These are phyloP conservation scores for Camellia sinensis DNA, from an alignment of 148 eudicot genomes.

Conservation along the genomic window DNA sequence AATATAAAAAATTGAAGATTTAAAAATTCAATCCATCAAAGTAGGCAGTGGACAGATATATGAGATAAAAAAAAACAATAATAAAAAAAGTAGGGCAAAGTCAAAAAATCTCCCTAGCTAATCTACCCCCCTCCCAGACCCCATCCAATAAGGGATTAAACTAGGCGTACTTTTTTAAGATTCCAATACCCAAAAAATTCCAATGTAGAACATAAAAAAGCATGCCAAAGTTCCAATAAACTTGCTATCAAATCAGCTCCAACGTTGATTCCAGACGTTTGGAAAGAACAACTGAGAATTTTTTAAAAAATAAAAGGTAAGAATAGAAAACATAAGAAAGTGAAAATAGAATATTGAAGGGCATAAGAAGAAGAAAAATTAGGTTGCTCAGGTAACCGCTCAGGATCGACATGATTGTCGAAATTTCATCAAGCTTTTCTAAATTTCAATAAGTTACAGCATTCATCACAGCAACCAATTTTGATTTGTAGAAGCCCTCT, in stretches of 20 bases:
- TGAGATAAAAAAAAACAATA: not conserved
- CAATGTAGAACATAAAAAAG: not conserved
- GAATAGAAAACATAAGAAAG: not conserved
- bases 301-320: too few species aligned
- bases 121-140: too few species aligned
- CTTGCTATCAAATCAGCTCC: not conserved
- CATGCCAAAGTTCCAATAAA: not conserved
- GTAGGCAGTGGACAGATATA: too few species aligned
- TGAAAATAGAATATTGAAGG: not conserved
- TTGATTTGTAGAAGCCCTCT: not conserved
- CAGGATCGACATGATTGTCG: slow-evolving; percentile 42
- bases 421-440: slow-evolving; percentile 31
- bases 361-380: not conserved
- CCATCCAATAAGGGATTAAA: too few species aligned
- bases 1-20: not conserved
- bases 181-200: not conserved
- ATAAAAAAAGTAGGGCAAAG: not conserved
- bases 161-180: too few species aligned
- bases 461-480: slow-evolving; percentile 49
- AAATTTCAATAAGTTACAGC: slow-evolving; percentile 24
- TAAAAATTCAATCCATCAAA: not conserved
- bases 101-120: too few species aligned
- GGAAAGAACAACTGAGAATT: not conserved
- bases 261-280: not conserved
- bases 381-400: slow-evolving; percentile 73